Conservation (phyloP, 2,329 filamentous ascomycete species). For the Cylindrodendrum hubeiense region DNA sequence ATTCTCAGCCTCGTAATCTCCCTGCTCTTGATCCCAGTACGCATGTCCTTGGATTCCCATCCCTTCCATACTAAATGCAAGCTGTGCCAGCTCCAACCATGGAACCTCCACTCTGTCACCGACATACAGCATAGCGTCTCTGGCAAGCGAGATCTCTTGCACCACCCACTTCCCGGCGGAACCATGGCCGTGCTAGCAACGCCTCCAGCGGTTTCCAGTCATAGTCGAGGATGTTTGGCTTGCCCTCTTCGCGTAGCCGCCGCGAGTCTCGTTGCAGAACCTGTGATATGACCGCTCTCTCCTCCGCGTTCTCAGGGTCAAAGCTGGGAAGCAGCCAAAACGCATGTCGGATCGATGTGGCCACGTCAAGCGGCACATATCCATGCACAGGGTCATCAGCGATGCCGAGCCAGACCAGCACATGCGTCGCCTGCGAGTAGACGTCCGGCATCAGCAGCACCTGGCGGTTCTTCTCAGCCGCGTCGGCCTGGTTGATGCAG, state of each 20-base stretch:
- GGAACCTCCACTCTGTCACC: neutral
- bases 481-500: conserved; percentile 15
- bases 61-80: neutral
- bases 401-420: conserved; percentile 10
- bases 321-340: neutral
- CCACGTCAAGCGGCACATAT: neutral
- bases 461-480: conserved; percentile 4
- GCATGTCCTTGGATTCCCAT: neutral
- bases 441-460: conserved; percentile 10
- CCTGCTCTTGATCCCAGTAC: neutral
- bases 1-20: neutral
- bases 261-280: neutral
- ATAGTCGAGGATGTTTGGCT: neutral
- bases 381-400: neutral
- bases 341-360: neutral
- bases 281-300: neutral
- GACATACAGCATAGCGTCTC: neutral
- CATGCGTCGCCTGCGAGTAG: neutral
- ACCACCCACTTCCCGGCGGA: neutral
- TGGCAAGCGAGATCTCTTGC: neutral
- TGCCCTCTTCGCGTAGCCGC: neutral
- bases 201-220: neutral
- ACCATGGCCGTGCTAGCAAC: neutral
- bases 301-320: neutral
- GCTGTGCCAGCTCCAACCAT: neutral